Percentiles rank a stretch among this genome's conserved stretches.
Evolutionary conservation across 306 rosid species (phyloP).

Genomic region (Lathyrus oleraceus): DNA sequence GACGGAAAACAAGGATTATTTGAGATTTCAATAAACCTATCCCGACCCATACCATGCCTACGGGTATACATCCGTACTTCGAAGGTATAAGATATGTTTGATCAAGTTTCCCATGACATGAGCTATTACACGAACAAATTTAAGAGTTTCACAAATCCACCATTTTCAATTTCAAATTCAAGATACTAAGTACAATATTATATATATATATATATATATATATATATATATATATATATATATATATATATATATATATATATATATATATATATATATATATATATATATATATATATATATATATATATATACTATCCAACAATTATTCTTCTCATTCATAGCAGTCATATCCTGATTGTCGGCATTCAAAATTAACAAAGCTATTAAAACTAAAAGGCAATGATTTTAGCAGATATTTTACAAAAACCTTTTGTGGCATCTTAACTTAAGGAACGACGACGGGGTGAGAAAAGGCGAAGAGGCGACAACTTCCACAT

Average conservation of each 20-base stretch:
- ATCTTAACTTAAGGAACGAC: conserved; percentile 45
- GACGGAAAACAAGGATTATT: too few species aligned
- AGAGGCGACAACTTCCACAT: conserved; percentile 77
- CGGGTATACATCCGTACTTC: too few species aligned
- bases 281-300: neutral
- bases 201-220: neutral
- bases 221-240: neutral
- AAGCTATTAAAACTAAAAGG: neutral
- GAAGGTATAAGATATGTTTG: too few species aligned
- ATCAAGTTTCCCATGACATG: too few species aligned
- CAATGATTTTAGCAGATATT: neutral
- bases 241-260: neutral
- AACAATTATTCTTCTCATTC: neutral
- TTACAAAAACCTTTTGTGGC: neutral
- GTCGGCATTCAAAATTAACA: neutral
- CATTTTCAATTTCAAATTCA: neutral
- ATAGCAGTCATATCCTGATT: neutral
- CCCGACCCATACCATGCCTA: too few species aligned
- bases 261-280: neutral
- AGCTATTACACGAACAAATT: neutral
- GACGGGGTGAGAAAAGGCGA: conserved; percentile 68
- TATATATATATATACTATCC: neutral
- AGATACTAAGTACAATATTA: neutral
- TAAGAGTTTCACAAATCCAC: neutral
- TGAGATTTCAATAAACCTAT: too few species aligned